These are phyloP conservation scores for Breviolum minutum DNA, from an alignment of 73 alveolate genomes.

Conservation along the genomic window DNA sequence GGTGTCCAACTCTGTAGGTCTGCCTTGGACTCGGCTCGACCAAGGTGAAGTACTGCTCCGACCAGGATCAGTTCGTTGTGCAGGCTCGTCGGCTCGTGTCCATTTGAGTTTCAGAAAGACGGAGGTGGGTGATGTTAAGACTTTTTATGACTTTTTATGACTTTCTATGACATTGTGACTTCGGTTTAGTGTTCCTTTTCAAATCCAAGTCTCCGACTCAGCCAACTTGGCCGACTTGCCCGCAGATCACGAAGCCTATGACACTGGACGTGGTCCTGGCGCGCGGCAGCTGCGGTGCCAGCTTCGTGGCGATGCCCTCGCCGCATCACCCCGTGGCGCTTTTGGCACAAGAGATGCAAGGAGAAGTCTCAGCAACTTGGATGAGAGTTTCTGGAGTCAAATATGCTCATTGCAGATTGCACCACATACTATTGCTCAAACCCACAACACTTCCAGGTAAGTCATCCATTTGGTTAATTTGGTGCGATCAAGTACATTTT, in stretches of 20 bases:
- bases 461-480: neutral
- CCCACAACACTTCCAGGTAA: neutral
- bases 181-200: neutral
- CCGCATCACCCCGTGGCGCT: neutral
- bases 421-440: neutral
- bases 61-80: constrained; percentile 65
- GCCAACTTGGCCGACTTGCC: neutral
- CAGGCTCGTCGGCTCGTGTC: constrained; percentile 4
- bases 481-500: neutral
- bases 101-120: neutral
- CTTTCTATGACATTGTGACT: neutral
- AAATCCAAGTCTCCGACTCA: neutral
- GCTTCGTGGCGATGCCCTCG: constrained; percentile 41
- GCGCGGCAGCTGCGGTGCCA: constrained; percentile 47
- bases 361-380: constrained; percentile 3
- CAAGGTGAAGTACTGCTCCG: constrained; percentile 51
- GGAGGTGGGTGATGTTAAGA: too few species aligned
- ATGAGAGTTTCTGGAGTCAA: neutral
- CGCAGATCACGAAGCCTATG: constrained; percentile 51
- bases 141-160: too few species aligned
- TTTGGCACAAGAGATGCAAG: constrained; percentile 32
- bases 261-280: constrained; percentile 24
- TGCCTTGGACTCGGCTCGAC: too few species aligned
- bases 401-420: neutral
- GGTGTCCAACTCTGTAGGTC: too few species aligned